Evolutionary conservation across 176 grass and related monocot species (phyloP).

Genomic region (Zoysia pacifica): DNA sequence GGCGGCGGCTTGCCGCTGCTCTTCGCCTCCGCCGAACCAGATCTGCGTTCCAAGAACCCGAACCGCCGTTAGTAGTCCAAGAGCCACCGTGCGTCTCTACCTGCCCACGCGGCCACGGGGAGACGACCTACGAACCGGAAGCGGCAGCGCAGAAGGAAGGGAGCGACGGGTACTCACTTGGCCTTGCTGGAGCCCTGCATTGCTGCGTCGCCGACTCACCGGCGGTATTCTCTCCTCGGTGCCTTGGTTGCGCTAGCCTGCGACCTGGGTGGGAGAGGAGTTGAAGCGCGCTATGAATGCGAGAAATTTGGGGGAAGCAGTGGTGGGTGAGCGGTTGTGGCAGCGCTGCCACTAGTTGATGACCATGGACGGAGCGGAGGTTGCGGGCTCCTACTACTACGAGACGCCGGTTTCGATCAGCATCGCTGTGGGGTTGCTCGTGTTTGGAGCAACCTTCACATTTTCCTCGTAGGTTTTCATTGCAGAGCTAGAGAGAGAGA

Average conservation of each 20-base stretch:
- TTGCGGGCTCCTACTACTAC: neutral
- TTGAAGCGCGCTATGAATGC: slow-evolving; percentile 7
- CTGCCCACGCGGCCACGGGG: neutral
- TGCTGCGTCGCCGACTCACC: slow-evolving; percentile 13
- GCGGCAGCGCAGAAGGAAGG: neutral
- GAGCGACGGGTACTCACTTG: slow-evolving; percentile 28
- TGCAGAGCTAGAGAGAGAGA: neutral
- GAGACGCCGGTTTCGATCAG: slow-evolving; percentile 19
- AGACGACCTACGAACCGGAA: neutral
- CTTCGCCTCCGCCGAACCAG: slow-evolving; percentile 60
- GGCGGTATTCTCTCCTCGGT: neutral
- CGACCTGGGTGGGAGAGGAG: neutral
- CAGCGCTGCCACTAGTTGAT: slow-evolving; percentile 30
- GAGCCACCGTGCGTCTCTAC: neutral
- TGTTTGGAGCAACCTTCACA: neutral
- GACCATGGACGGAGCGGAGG: slow-evolving; percentile 33
- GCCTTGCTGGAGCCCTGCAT: slow-evolving; percentile 47
- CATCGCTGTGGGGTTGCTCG: slow-evolving; percentile 25
- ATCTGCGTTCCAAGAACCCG: slow-evolving; percentile 41
- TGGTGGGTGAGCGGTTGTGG: slow-evolving; percentile 47
- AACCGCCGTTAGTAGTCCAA: neutral
- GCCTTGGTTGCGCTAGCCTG: neutral
- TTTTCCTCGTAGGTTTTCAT: slow-evolving; percentile 41
- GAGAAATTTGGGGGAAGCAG: slow-evolving; percentile 15
- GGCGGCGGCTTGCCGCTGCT: slow-evolving; percentile 45